Conservation (phyloP, 2,329 filamentous ascomycete species). For the Onygenales sp. region DNA sequence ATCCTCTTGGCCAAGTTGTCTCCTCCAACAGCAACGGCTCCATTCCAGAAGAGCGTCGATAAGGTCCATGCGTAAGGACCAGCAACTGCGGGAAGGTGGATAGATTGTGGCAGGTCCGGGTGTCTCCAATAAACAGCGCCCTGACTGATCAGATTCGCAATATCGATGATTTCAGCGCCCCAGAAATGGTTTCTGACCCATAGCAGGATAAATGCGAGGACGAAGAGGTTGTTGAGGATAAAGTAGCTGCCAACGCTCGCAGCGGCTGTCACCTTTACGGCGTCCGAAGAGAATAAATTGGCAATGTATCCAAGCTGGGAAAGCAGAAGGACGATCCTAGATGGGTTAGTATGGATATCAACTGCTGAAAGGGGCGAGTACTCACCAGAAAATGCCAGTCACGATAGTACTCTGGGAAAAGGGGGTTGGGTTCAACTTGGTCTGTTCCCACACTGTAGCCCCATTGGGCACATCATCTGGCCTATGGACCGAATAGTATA, state of each 20-base stretch:
- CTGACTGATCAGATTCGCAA: constrained; percentile 77
- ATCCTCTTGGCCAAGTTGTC: constrained; percentile 61
- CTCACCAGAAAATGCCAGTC: constrained; percentile 65
- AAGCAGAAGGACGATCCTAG: constrained; percentile 62
- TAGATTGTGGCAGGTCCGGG: constrained; percentile 58
- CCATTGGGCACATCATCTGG: constrained; percentile 55
- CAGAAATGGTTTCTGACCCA: constrained; percentile 69
- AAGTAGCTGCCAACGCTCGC: constrained; percentile 76
- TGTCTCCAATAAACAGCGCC: constrained; percentile 72
- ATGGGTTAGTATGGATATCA: neutral
- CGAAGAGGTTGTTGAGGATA: constrained; percentile 73
- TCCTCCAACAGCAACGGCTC: constrained; percentile 68
- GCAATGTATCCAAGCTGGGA: constrained; percentile 67
- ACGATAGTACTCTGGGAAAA: constrained; percentile 63
- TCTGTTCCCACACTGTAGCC: constrained; percentile 66
- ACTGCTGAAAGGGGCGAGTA: constrained; percentile 1
- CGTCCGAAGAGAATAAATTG: constrained; percentile 62
- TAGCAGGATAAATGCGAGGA: constrained; percentile 73
- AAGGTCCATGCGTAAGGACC: constrained; percentile 80
- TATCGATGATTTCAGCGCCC: constrained; percentile 64
- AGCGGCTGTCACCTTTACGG: constrained; percentile 55
- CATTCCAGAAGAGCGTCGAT: constrained; percentile 80
- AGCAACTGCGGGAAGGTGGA: constrained; percentile 66
- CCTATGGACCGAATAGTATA: constrained; percentile 62
- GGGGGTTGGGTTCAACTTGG: constrained; percentile 55